These are phyloP conservation scores for Aspergillus ruber DNA, from an alignment of 2,329 filamentous ascomycete species.

Conservation along the genomic window DNA sequence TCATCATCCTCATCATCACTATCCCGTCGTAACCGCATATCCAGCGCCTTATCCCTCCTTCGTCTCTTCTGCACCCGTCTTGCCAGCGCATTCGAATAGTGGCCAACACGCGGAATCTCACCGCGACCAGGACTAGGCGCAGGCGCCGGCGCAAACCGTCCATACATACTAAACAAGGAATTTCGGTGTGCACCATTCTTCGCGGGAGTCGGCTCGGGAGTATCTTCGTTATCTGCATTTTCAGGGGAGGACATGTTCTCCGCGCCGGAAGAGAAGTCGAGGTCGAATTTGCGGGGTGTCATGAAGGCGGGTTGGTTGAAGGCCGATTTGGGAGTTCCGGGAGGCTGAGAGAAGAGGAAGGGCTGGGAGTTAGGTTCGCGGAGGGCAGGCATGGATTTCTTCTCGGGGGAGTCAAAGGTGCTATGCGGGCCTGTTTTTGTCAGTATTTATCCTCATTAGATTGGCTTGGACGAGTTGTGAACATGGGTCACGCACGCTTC, in stretches of 20 bases:
- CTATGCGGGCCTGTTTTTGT: constrained; percentile 30
- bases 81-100: constrained; percentile 41
- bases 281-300: constrained; percentile 43
- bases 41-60: constrained; percentile 42
- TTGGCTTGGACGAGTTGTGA: not conserved
- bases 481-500: constrained; percentile 34
- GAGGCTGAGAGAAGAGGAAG: constrained; percentile 42
- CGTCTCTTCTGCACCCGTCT: constrained; percentile 45
- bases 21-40: constrained; percentile 34
- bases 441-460: not conserved
- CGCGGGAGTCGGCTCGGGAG: constrained; percentile 33
- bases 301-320: constrained; percentile 41
- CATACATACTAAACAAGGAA: constrained; percentile 37
- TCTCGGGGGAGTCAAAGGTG: constrained; percentile 43
- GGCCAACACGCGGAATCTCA: constrained; percentile 51
- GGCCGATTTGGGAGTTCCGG: constrained; percentile 24
- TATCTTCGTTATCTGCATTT: constrained; percentile 43
- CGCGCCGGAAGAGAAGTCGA: constrained; percentile 43
- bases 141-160: constrained; percentile 38
- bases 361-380: constrained; percentile 46
- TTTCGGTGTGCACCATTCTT: constrained; percentile 30
- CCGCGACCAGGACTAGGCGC: constrained; percentile 55
- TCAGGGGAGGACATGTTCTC: constrained; percentile 43
- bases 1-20: constrained; percentile 39
- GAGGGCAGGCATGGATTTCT: constrained; percentile 40